These are phyloP conservation scores for Polyrhizophydium stewartii DNA, from an alignment of 371 early-diverging fungal genomes.

Conservation along the genomic window DNA sequence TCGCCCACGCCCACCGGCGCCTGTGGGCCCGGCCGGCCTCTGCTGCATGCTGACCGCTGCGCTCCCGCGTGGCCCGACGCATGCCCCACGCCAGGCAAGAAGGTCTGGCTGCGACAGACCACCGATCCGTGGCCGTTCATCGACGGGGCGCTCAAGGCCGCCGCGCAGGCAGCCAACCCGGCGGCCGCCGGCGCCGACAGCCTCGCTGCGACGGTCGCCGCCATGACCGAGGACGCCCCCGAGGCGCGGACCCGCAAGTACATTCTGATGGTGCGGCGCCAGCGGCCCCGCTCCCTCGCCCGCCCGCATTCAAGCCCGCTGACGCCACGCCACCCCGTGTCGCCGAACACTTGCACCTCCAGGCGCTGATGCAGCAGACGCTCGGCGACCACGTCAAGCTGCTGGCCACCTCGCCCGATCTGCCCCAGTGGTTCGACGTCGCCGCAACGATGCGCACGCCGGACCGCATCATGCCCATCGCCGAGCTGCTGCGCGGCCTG, in stretches of 20 bases:
- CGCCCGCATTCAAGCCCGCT: neutral
- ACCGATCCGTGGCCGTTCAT: neutral
- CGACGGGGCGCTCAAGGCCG: neutral
- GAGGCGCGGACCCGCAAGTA: neutral
- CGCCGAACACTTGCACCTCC: neutral
- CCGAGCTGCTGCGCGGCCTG: slow-evolving; percentile 1
- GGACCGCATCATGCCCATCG: neutral
- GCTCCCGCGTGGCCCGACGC: neutral
- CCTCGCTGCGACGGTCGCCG: neutral
- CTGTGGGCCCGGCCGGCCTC: neutral
- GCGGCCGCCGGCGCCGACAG: neutral
- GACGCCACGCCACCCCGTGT: neutral
- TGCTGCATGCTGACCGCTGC: neutral
- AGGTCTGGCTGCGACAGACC: neutral
- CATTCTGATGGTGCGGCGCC: neutral
- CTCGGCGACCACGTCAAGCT: slow-evolving; percentile 4
- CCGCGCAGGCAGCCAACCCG: neutral
- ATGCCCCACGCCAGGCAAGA: neutral
- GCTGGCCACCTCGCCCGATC: neutral
- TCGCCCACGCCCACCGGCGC: neutral
- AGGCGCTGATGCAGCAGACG: slow-evolving; percentile 8
- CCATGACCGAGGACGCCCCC: neutral
- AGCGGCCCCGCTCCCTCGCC: neutral
- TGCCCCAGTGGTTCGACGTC: slow-evolving; percentile 1
- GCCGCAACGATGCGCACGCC: neutral